Percentiles rank a stretch among this genome's conserved stretches.
phyloP scores from a whole-genome alignment of 441 rosid genomes.

The Cnidoscolus chayamansa region DNA sequence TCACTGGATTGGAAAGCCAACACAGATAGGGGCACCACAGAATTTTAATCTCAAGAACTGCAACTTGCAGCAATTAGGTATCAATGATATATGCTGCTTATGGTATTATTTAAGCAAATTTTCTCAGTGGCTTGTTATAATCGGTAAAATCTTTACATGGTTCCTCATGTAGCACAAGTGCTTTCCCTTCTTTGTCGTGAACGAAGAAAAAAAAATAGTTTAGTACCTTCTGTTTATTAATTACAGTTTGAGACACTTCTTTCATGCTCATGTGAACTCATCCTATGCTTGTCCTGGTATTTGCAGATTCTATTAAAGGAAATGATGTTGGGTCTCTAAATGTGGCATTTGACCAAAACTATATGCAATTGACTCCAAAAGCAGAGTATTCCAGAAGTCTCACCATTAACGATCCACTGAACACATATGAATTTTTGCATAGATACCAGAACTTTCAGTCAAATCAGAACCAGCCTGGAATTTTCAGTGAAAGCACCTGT shows the following conservation, averaged over 20 bases:
- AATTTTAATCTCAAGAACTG: conserved; percentile 50
- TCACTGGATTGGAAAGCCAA: conserved; percentile 51
- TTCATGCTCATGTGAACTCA: conserved; percentile 5
- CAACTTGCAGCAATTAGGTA: conserved; percentile 63
- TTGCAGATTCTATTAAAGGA: conserved; percentile 55
- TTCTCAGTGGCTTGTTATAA: background rate
- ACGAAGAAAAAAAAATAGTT: background rate
- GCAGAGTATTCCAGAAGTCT: conserved; percentile 50
- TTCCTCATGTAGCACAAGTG: too few species aligned
- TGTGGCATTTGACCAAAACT: conserved; percentile 47
- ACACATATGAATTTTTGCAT: conserved; percentile 57
- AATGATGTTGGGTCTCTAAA: conserved; percentile 42
- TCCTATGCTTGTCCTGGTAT: conserved; percentile 23
- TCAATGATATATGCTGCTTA: conserved; percentile 12
- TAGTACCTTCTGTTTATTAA: background rate
- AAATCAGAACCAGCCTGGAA: conserved; percentile 52
- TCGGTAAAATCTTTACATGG: background rate
- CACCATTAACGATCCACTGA: conserved; percentile 41
- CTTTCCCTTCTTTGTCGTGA: background rate
- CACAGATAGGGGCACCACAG: conserved; percentile 50
- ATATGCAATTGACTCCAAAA: conserved; percentile 49
- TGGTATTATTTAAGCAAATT: background rate
- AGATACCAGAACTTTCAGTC: conserved; percentile 45
- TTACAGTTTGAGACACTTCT: background rate
- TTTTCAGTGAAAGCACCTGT: conserved; percentile 55